Evolutionary conservation across 2,329 filamentous ascomycete genomes (phyloP).

Genomic region (Plenodomus biglobosus): DNA sequence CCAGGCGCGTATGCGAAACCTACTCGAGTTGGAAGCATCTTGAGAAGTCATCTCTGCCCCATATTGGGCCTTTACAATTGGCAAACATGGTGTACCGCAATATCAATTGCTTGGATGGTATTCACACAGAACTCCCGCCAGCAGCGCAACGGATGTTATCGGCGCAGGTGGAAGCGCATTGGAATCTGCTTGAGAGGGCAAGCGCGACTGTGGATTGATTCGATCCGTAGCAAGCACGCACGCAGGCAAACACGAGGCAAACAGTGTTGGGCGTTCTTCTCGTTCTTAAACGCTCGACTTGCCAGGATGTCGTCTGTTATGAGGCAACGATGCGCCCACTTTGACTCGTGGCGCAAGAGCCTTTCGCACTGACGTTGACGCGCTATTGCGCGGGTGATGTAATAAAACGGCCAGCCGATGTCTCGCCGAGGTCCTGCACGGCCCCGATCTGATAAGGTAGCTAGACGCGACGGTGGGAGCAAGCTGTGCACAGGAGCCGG

Average conservation of each 20-base stretch:
- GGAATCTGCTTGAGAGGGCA: constrained; percentile 15
- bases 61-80: constrained; percentile 60
- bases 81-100: constrained; percentile 52
- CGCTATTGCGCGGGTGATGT: constrained; percentile 12
- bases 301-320: constrained; percentile 2
- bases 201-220: constrained; percentile 3
- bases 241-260: not conserved
- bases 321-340: not conserved
- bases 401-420: not conserved
- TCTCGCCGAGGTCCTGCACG: not conserved
- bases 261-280: not conserved
- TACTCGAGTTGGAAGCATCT: constrained; percentile 67
- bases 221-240: no score
- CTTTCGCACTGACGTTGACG: constrained; percentile 13
- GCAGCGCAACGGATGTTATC: constrained; percentile 10
- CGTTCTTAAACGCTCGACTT: not conserved
- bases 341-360: constrained; percentile 9
- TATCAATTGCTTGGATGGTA: constrained; percentile 14
- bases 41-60: constrained; percentile 64
- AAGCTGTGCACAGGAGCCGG: not conserved
- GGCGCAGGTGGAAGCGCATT: constrained; percentile 17
- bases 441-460: not conserved
- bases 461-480: not conserved
- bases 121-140: constrained; percentile 6
- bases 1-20: constrained; percentile 31